Conservation (phyloP, 345 rosid species). For the Boechera divaricarpa region DNA sequence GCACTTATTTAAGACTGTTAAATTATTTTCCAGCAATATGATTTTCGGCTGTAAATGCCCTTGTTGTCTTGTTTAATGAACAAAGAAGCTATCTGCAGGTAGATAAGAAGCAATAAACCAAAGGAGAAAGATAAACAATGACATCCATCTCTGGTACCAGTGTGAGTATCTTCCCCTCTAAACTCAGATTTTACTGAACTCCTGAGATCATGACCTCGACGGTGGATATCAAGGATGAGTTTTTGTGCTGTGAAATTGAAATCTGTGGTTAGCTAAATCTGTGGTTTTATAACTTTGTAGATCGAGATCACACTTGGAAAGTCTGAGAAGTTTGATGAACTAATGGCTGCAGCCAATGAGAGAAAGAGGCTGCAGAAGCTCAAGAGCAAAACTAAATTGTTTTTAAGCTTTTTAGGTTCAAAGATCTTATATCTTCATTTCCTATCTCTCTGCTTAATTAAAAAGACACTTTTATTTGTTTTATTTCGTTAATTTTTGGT, state of each 20-base stretch:
- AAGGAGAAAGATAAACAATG: too few relatives aligned
- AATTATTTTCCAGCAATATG: too few relatives aligned
- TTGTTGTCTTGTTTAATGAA: too few relatives aligned
- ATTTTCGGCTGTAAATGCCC: too few relatives aligned
- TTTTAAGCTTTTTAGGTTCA: background rate
- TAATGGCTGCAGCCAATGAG: conserved; percentile 85
- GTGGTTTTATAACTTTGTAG: conserved; percentile 44
- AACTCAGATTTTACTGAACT: too few relatives aligned
- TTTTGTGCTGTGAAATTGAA: background rate
- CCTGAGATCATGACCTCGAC: too few relatives aligned
- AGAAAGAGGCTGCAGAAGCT: conserved; percentile 55
- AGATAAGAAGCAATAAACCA: too few relatives aligned
- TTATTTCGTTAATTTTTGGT: conserved; percentile 31
- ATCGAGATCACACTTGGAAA: conserved; percentile 80
- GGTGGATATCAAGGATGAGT: too few relatives aligned
- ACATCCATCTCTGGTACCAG: too few relatives aligned
- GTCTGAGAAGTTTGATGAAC: conserved; percentile 83
- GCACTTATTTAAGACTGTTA: too few relatives aligned
- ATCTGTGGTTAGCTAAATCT: background rate
- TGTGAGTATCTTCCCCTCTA: too few relatives aligned
- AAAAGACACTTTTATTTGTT: conserved; percentile 30
- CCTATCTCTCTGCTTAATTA: conserved; percentile 18
- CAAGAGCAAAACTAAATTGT: conserved; percentile 57
- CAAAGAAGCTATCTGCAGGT: too few relatives aligned
- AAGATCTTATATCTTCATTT: conserved; percentile 8